Evolutionary conservation across 768 basidiomycete species (phyloP), one percentile per base, ranked within the genome.

Genomic region (Cyathus striatus): DNA sequence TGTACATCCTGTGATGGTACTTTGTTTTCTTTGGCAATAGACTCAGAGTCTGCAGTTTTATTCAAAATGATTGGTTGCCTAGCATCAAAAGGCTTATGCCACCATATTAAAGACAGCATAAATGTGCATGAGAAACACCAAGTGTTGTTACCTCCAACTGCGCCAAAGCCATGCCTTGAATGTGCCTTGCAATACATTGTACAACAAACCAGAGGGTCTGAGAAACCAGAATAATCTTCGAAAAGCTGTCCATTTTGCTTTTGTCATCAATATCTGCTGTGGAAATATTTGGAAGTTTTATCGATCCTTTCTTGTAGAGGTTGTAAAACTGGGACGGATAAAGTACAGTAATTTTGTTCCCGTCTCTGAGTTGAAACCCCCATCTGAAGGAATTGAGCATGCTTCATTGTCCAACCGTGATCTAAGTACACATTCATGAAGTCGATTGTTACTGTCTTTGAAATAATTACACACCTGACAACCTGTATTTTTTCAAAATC

Each of bases 351-450:
- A 22, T n/a, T n/a, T n/a, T n/a, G 3, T 41, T 25, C 16, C 23
- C 23, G 23, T 26, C 27, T 1, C 16, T 10, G 17, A 43, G 20
- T 6, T 21, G 12, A 16, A 43, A 43, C 32, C 42, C 42, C 42
- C 42, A 43, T 43, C 21, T 43, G 42, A 23, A 43, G 32, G 42
- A 43, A 43, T 20, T 16, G 23, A 6, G n/a, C 42, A 25, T 43
- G 42, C 23, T 18, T 43, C 17, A 36, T 5, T 5, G 36, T 43
- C 42, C 42, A 43, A 13, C 30, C 30, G 30, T 16, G 30, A 16
- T 32, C 30, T 32, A n/a, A 16, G 30, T 12, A 4, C 16, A 32
- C 12, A 12, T 32, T 16, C 12, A 16, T 16, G 4, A 12, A 12
- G 30, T 16, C 3, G 30, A 16, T 32, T 16, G 12, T 12, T n/a